Percentiles rank a stretch among this genome's conserved stretches.
Evolutionary conservation across 2,329 filamentous ascomycete genomes (phyloP).

Genomic region (Penicillium freii): DNA sequence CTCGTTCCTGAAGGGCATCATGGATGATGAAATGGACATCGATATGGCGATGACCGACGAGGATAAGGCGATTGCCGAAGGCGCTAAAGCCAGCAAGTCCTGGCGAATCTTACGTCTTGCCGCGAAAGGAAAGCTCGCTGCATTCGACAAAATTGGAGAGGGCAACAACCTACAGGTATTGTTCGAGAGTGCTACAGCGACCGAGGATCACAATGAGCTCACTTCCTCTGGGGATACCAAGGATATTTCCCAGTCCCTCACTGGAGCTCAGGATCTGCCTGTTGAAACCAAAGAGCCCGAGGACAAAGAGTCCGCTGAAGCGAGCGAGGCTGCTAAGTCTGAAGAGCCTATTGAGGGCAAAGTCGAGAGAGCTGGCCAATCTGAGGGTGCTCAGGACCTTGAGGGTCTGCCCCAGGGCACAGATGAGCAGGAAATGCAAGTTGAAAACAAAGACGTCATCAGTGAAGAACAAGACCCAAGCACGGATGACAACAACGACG

Average conservation of each 20-base stretch:
- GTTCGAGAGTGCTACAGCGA: conserved; percentile 36
- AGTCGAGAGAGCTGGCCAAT: neutral
- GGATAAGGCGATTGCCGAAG: conserved; percentile 59
- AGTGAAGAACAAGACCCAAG: conserved; percentile 4
- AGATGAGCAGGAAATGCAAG: conserved; percentile 2
- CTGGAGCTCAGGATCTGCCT: neutral
- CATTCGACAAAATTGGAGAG: conserved; percentile 86
- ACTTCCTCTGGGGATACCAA: conserved; percentile 6
- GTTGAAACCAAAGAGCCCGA: neutral
- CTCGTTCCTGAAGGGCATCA: conserved; percentile 69
- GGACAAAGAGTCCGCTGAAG: neutral
- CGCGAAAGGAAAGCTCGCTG: conserved; percentile 67
- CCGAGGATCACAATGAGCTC: neutral
- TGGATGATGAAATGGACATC: conserved; percentile 78
- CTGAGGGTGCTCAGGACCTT: neutral
- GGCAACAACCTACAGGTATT: conserved; percentile 64
- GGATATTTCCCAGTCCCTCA: conserved; percentile 12
- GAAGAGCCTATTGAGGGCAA: neutral
- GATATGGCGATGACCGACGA: conserved; percentile 70
- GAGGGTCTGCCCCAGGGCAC: neutral
- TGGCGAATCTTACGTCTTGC: conserved; percentile 87
- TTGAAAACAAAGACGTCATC: conserved; percentile 10
- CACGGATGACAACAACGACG: conserved; percentile 1
- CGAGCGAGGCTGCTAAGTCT: neutral
- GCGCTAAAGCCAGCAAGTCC: conserved; percentile 79